These are phyloP conservation scores for Periconia digitata DNA, from an alignment of 2,329 filamentous ascomycete genomes.

Conservation along the genomic window DNA sequence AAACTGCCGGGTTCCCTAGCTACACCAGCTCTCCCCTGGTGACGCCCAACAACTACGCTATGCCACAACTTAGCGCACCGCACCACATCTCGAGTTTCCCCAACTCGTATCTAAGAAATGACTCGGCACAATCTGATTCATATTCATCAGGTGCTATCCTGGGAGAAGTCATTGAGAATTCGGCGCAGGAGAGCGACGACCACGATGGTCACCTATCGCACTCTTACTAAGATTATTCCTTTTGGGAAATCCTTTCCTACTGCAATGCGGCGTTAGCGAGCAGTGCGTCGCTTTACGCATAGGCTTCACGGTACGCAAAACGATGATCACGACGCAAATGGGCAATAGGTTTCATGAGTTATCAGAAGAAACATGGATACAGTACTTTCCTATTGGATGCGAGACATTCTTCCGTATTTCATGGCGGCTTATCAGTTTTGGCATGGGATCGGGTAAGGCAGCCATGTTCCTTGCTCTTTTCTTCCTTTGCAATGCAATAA, in stretches of 20 bases:
- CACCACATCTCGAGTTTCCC: constrained; percentile 43
- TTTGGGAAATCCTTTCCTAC: background rate
- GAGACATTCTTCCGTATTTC: background rate
- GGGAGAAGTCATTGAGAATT: constrained; percentile 39
- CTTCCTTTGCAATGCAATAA: constrained; percentile 1
- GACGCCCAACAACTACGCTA: constrained; percentile 37
- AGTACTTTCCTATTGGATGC: background rate
- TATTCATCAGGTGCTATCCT: constrained; percentile 40
- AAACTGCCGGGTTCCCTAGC: constrained; percentile 44
- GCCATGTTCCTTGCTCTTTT: background rate
- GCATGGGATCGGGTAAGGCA: background rate
- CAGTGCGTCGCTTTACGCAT: background rate
- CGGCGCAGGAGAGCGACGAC: constrained; percentile 34
- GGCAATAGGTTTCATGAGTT: background rate
- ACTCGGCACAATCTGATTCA: constrained; percentile 36
- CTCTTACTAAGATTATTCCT: constrained; percentile 21
- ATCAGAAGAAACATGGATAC: background rate
- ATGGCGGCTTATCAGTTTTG: background rate
- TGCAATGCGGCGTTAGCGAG: background rate
- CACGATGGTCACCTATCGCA: constrained; percentile 26
- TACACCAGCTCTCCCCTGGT: constrained; percentile 44
- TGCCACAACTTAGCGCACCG: constrained; percentile 44
- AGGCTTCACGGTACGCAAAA: background rate
- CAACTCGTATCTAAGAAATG: constrained; percentile 41
- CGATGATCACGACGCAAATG: background rate